phyloP scores from a whole-genome alignment of 2,329 filamentous ascomycete species.

The Sporothrix dimorphospora region DNA sequence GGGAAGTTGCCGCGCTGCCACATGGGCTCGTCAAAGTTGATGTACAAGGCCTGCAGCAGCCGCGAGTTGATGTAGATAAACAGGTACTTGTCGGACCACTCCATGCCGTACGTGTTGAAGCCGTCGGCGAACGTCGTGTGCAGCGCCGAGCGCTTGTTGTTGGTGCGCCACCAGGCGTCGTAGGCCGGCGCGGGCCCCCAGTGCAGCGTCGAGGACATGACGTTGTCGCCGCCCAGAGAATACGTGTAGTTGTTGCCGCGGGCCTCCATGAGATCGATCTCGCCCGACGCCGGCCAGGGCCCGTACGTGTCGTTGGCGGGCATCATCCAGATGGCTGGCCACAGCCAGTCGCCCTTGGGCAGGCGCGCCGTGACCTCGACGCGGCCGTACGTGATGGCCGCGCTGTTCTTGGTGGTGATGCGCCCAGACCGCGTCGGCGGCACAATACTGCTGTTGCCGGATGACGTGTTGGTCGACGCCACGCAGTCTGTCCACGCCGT shows the following conservation, averaged over 20 bases:
- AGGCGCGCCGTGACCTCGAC: constrained; percentile 79
- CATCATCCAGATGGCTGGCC: constrained; percentile 93
- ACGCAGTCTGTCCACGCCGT: constrained; percentile 64
- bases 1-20: constrained; percentile 73
- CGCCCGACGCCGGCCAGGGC: constrained; percentile 75
- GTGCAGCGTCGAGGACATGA: constrained; percentile 77
- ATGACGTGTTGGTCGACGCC: constrained; percentile 71
- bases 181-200: constrained; percentile 75
- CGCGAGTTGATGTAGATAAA: constrained; percentile 85
- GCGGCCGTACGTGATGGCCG: constrained; percentile 76
- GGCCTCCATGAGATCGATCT: constrained; percentile 81
- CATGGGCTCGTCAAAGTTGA: constrained; percentile 69
- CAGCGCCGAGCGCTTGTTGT: constrained; percentile 73
- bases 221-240: constrained; percentile 76
- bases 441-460: constrained; percentile 71
- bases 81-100: constrained; percentile 87
- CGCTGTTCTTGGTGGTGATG: constrained; percentile 72
- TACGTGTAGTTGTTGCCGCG: constrained; percentile 84
- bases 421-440: constrained; percentile 78
- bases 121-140: constrained; percentile 71
- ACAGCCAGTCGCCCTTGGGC: constrained; percentile 81
- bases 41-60: constrained; percentile 79
- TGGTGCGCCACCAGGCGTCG: constrained; percentile 83
- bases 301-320: constrained; percentile 74
- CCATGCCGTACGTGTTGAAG: constrained; percentile 78